Base-by-base conservation (phyloP, 225 moss, liverwort and hornwort genomes). In the Sphagnum tenellum region DNA sequence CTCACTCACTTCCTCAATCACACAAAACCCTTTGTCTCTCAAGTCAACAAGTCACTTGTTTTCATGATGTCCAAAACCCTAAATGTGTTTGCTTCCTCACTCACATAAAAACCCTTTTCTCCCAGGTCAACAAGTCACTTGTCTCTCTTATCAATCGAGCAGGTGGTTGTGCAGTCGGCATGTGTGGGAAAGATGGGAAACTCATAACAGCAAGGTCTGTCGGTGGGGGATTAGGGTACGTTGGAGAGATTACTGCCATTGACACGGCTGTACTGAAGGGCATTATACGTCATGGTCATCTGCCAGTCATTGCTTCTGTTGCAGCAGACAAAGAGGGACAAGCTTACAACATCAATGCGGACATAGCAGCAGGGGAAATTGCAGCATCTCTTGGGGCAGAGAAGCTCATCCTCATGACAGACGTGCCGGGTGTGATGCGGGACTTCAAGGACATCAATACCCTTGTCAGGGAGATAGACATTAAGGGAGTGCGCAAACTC, bases 351-450 rank as follows among this genome's bases (percentile, higher is more conserved):
- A 84, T 93, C 57, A 98, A 93, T 67, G 96, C 93, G 3, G 90
- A 98, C 63, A 93, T 76, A 8, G 93, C 83, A 3, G 96, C 93
- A 0, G 93, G 96, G 7, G 93, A 98, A 69, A 98, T 98, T 45
- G 92, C 93, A 1, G 93, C 90, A 2, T 93, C 90, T 0, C 52
- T 93, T 2, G 93, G 93, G 7, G 96, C 93, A 2, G 93, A 98
- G 72, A 98, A 98, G 71, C 71, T 92, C 51, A 93, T 93, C 50
- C 90, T 93, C 56, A 98, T 93, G 92, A 98, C 96, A 3, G 93
- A 98, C 61, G 93, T 93, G 49, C 88, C 93, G 9, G 96, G 93
- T 5, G 62, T 93, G 69, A 88, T 98, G 90, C 67, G 84, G 12
- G 90, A 98, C 49, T 72, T 83, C 56, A 87, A 84, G 73, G 70